A percentile compares a stretch with the other conserved stretches of the same genome.
Evolutionary conservation across 257 asterid species (phyloP).

Genomic region (Fraxinus pennsylvanica): DNA sequence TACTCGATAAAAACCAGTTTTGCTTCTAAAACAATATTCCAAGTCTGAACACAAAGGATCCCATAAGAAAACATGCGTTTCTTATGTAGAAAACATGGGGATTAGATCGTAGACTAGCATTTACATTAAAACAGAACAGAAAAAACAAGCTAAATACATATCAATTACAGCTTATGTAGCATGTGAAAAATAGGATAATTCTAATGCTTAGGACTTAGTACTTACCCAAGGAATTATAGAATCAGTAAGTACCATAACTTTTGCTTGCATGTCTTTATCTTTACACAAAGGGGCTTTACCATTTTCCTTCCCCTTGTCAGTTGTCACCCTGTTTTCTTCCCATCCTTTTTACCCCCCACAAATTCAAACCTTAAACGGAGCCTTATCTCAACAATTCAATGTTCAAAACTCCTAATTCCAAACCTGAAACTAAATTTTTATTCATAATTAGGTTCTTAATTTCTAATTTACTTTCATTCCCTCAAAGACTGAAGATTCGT

Average conservation of each 20-base stretch:
- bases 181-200: not conserved
- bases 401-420: slow-evolving; percentile 24
- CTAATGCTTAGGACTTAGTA: slow-evolving; percentile 24
- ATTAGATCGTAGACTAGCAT: no score
- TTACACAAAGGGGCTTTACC: slow-evolving; percentile 24
- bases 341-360: slow-evolving; percentile 40
- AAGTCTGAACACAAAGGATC: no score
- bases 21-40: no score
- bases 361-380: slow-evolving; percentile 2
- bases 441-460: not conserved
- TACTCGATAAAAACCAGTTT: no score
- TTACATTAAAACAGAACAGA: no score
- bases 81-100: no score
- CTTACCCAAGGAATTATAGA: slow-evolving; percentile 58
- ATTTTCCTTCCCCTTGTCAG: slow-evolving; percentile 29
- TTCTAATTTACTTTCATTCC: slow-evolving; percentile 6
- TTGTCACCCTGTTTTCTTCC: slow-evolving; percentile 24
- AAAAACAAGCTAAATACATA: not conserved
- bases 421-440: slow-evolving; percentile 31
- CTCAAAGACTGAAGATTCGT: no score
- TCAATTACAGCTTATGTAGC: slow-evolving; percentile 13
- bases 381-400: slow-evolving; percentile 16
- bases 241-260: slow-evolving; percentile 48
- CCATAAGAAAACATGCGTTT: no score
- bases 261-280: slow-evolving; percentile 19